Evolutionary conservation across 129 eudicot species (phyloP), one percentile per base, ranked within the genome.

Genomic region (Logfia minima): DNA sequence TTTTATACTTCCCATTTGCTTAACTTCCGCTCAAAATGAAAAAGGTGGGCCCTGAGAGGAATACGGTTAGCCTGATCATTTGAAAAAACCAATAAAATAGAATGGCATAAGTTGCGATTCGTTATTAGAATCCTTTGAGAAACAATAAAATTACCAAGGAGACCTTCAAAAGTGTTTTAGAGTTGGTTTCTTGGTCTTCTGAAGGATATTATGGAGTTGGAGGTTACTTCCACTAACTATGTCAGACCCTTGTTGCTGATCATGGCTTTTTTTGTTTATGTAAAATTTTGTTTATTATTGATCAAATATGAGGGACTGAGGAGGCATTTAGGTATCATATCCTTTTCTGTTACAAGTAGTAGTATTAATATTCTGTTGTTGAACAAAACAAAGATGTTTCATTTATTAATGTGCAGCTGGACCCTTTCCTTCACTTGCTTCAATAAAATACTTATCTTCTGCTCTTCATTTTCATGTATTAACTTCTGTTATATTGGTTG

Each of bases 401-500:
- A 59, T 59, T 59, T n/a, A 59, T 59, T 21, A 28, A 59, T 59
- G 64, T 59, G 64, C 64, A 21, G 64, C 10, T 59, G 64, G 64
- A 59, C 26, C 64, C 23, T 29, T 16, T 17, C 23, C 23, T 65
- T 32, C 13, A 65, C 22, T 28, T 31, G n/a, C 41, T 32, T 65
- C 37, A 7, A 65, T 63, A 65, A 31, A 14, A 65, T 13, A 65
- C 29, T 14, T 29, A 18, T 66, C 70, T 32, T 31, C 48, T 66
- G 70, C 21, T 31, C 24, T 16, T n/a, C 45, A 17, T 31, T 2
- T 65, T 66, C 5, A 65, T 65, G 24, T 28, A 29, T 63, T 59
- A 19, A 59, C 4, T 65, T 65, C 10, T 29, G 69, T 16, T 3
- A 31, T 23, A 16, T n/a, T 0, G 70, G 21, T 66, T 66, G 13